These are phyloP conservation scores for Ustilago cynodontis DNA, from an alignment of 1,284 basidiomycete genomes.

Conservation along the genomic window DNA sequence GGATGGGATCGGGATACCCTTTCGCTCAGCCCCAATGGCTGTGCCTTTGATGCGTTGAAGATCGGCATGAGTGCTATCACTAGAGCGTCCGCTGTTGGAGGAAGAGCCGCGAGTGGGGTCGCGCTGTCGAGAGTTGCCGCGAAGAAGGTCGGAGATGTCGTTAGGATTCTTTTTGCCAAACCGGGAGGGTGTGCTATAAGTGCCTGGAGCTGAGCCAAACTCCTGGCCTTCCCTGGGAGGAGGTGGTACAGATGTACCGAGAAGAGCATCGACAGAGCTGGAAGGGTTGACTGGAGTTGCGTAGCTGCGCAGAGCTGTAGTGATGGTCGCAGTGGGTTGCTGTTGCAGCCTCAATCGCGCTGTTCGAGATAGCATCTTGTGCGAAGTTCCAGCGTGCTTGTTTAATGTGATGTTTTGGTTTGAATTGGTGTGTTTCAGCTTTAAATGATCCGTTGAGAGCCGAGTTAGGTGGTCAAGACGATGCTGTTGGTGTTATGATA, in stretches of 20 bases:
- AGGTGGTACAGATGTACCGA: slow-evolving; percentile 57
- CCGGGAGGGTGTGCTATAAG: slow-evolving; percentile 22
- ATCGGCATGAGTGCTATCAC: slow-evolving; percentile 23
- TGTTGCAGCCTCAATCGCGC: slow-evolving; percentile 27
- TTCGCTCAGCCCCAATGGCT: slow-evolving; percentile 44
- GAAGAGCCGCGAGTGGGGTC: slow-evolving; percentile 15
- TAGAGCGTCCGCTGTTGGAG: slow-evolving; percentile 6
- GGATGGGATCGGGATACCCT: slow-evolving; percentile 48
- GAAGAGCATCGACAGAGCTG: slow-evolving; percentile 60
- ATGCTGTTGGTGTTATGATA: background rate
- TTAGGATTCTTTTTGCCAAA: slow-evolving; percentile 52
- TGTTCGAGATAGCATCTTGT: slow-evolving; percentile 34
- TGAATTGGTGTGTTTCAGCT: background rate
- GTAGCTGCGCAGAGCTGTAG: slow-evolving; percentile 10
- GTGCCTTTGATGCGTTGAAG: slow-evolving; percentile 48
- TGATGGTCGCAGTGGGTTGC: slow-evolving; percentile 7
- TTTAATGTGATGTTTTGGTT: background rate
- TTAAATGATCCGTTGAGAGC: background rate
- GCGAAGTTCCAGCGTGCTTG: no score
- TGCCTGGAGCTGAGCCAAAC: slow-evolving; percentile 17
- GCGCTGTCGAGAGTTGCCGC: slow-evolving; percentile 18
- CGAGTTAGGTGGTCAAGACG: background rate
- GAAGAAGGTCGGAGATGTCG: slow-evolving; percentile 54
- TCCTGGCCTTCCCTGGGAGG: slow-evolving; percentile 43
- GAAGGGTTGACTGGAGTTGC: slow-evolving; percentile 60